phyloP scores from a whole-genome alignment of 495 filamentous ascomycete genomes.

The Daldinia childiae region DNA sequence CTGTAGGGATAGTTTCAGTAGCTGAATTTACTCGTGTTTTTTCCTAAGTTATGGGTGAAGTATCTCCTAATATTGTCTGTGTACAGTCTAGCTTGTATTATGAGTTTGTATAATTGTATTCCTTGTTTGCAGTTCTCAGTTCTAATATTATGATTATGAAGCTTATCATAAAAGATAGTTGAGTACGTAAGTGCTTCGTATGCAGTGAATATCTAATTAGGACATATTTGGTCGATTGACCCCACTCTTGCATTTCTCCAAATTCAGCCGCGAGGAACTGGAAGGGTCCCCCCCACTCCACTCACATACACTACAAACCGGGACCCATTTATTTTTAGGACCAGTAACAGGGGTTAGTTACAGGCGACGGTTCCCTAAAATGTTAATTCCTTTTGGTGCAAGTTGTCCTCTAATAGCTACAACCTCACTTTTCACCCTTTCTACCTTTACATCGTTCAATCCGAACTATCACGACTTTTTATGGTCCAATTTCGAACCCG shows the following conservation, averaged over 20 bases:
- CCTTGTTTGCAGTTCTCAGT: not conserved
- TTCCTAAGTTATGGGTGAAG: not conserved
- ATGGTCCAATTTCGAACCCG: conserved; percentile 5
- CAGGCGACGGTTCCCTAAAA: conserved; percentile 8
- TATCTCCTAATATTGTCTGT: not conserved
- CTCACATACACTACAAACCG: conserved; percentile 6
- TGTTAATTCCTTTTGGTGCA: conserved; percentile 35
- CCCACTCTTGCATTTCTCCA: conserved; percentile 17
- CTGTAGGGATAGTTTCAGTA: conserved; percentile 31
- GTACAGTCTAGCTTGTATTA: not conserved
- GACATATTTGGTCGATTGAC: conserved; percentile 3
- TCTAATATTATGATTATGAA: not conserved
- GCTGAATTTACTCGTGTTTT: conserved; percentile 32
- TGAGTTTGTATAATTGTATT: not conserved
- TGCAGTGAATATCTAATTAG: conserved; percentile 1
- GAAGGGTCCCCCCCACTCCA: conserved; percentile 18
- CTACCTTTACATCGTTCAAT: conserved; percentile 3
- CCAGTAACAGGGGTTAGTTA: not conserved
- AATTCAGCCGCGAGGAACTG: conserved; percentile 37
- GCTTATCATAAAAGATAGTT: not conserved
- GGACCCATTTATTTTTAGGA: not conserved
- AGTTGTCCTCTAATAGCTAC: conserved; percentile 37
- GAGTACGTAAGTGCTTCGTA: not conserved
- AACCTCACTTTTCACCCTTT: not conserved
- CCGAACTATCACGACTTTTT: conserved; percentile 7